Base-by-base conservation (phyloP, 108 stramenopile species). In the Discostella stelligeroides region DNA sequence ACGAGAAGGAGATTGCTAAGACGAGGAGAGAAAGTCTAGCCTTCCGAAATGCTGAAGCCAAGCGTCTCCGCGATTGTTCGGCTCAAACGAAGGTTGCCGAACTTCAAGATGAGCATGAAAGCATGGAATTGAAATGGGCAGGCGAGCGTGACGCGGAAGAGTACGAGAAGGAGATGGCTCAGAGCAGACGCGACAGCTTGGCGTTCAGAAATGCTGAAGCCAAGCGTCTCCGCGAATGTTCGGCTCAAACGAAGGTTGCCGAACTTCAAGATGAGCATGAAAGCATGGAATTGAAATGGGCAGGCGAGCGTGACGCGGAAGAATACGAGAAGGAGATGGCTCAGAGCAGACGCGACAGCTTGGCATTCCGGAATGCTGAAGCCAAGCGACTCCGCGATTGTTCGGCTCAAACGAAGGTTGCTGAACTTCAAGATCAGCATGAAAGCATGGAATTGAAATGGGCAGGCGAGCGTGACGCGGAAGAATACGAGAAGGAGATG, bases 381-480 rank as follows among this genome's bases (percentile, higher is more conserved):
- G 83, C 63, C 21, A 49, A 55, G 34, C 78, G 75, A 20, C 40
- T 70, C 20, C 76, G 86, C n/a, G 42, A 88, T 29, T 34, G 70
- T 27, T 85, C 89, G 45, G 81, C 83, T 60, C 51, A 77, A 48
- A 79, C 75, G 76, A 69, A 80, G 54, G 63, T 69, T 24, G 79
- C 87, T 12, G 61, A 70, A 15, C 43, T 63, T 50, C 59, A 76
- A 24, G 51, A 74, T 4, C 61, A 87, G 53, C 86, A 88, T 57
- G 63, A 73, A 42, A 84, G 86, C 60, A 85, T 73, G 54, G 87
- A 90, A 64, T 79, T 91, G 20, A 85, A 75, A 24, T 72, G 83
- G 64, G 86, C 76, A 9, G 92, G 87, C n/a, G 89, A 85, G 15
- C 70, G 73, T 11, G 92, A 94, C 69, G 90, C 88, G 11, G 88